Base-by-base conservation (phyloP, 1,284 basidiomycete species). In the Tremellales sp. region DNA sequence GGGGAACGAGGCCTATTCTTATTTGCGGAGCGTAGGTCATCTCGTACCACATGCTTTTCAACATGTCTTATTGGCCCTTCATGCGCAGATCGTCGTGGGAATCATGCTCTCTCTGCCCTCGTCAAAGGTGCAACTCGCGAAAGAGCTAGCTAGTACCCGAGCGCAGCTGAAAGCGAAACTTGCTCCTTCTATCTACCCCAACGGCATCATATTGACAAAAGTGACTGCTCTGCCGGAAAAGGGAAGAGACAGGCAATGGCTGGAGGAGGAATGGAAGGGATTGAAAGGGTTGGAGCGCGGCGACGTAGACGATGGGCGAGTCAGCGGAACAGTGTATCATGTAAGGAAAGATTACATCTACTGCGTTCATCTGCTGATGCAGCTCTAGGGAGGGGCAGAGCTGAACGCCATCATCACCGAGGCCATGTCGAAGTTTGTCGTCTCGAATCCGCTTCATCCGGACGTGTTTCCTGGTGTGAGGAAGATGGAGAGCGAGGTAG, bases 401-500 rank as follows among this genome's bases (percentile, higher is more conserved):
- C 75, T 93, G 57, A 82, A 83, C 49, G 49, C 52, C 7, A 56
- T 75, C 36, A 75, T 74, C 58, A 61, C 54, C 37, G 63, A 73
- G 16, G 74, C 75, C 7, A 73, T 73, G 50, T 62, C 64, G 26
- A 65, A 63, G 51, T 76, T 74, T 44, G 48, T 72, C 24, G 55
- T 70, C 8, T 56, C 87, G 24, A 97, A 97, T 63, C 93, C 94
- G 1, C 77, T 97, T 2, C 94, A 97, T 63, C 92, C 94, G 0
- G 92, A 95, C 54, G 85, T 95, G 28, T 97, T 98, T 75, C 93
- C 94, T 1, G 75, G 77, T 0, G 77, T 97, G 5, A 80, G 94
- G 42, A 93, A 95, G 74, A 98, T 98, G 94, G 94, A 98, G 67
- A 86, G 92, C 7, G 93, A 97, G 68, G 81, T 97, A 37, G 90